phyloP scores from a whole-genome alignment of 2,329 filamentous ascomycete species.

The Alternaria alternata region DNA sequence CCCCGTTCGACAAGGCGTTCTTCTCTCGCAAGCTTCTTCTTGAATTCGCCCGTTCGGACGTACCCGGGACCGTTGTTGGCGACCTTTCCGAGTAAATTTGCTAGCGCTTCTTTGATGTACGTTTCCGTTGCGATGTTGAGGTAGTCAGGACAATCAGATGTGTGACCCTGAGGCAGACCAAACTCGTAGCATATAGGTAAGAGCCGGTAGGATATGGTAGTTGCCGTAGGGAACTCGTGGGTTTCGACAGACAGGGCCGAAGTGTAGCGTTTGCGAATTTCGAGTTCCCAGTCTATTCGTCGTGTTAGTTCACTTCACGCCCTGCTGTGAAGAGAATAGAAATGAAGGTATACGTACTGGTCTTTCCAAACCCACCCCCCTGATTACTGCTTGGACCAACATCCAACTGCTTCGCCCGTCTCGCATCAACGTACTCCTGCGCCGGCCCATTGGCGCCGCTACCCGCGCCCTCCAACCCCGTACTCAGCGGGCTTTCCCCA shows the following conservation, averaged over 20 bases:
- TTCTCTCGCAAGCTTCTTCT: conserved; percentile 75
- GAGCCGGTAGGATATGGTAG: conserved; percentile 66
- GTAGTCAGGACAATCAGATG: conserved; percentile 64
- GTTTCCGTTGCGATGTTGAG: conserved; percentile 69
- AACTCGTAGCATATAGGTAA: conserved; percentile 72
- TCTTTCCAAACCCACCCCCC: conserved; percentile 80
- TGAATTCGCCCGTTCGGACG: conserved; percentile 82
- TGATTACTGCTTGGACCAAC: conserved; percentile 71
- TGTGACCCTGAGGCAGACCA: conserved; percentile 64
- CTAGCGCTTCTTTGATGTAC: conserved; percentile 68
- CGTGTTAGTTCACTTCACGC: background rate
- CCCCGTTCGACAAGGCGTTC: conserved; percentile 77
- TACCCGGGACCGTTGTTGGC: conserved; percentile 62
- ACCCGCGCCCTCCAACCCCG: conserved; percentile 14
- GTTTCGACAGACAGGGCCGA: conserved; percentile 68
- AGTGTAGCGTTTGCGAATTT: conserved; percentile 71
- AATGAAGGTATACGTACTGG: conserved; percentile 63
- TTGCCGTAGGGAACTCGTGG: conserved; percentile 67
- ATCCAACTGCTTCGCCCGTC: conserved; percentile 59
- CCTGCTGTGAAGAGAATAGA: background rate
- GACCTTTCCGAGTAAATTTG: conserved; percentile 63
- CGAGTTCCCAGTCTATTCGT: conserved; percentile 65
- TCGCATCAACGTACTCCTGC: conserved; percentile 49
- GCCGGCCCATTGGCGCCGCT: conserved; percentile 27
- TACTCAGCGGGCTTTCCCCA: conserved; percentile 30